A percentile compares a stretch with the other conserved stretches of the same genome.
These are phyloP conservation scores for Beauveria sp. DNA, from an alignment of 2,329 filamentous ascomycete species.

Conservation along the genomic window DNA sequence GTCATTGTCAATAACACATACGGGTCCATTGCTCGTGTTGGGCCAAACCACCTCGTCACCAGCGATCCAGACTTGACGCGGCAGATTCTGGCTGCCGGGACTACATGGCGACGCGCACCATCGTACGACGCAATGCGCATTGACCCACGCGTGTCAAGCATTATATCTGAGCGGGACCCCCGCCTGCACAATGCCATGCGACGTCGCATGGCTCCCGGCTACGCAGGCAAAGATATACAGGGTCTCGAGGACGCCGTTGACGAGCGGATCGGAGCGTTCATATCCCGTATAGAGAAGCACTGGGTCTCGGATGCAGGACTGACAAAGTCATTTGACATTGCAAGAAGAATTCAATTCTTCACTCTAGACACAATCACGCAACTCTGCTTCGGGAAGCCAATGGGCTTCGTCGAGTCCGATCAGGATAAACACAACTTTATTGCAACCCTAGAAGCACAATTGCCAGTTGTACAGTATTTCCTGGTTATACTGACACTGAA, in stretches of 20 bases:
- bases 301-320: not conserved
- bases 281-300: not conserved
- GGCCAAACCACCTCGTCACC: not conserved
- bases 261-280: not conserved
- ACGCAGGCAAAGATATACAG: not conserved
- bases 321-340: slow-evolving; percentile 1
- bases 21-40: not conserved
- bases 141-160: not conserved
- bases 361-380: not conserved
- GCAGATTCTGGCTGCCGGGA: not conserved
- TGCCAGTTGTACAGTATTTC: slow-evolving; percentile 1
- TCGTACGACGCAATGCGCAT: not conserved
- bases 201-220: not conserved
- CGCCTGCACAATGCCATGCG: not conserved
- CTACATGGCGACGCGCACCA: not conserved
- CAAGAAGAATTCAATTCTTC: not conserved
- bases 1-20: not conserved
- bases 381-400: not conserved
- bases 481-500: not conserved
- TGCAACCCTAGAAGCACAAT: not conserved
- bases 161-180: not conserved
- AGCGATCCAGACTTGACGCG: slow-evolving; percentile 1
- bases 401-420: slow-evolving; percentile 2
- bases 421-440: not conserved
- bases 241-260: not conserved